A percentile compares a stretch with the other conserved stretches of the same genome.
Evolutionary conservation across 202 grass and related monocot genomes (phyloP).

Genomic region (Hordeum pubiflorum): DNA sequence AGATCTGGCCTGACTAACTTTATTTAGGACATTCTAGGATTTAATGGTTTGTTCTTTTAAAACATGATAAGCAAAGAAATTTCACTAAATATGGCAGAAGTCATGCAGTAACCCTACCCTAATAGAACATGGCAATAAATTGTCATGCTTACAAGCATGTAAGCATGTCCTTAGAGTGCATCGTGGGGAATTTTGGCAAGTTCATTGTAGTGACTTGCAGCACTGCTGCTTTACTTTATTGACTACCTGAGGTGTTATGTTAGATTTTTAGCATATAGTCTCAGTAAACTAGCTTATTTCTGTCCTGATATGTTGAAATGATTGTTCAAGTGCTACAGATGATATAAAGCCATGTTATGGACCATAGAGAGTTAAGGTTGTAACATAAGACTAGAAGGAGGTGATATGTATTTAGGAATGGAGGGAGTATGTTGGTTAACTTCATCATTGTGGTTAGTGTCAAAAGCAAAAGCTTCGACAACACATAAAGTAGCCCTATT

Average conservation of each 20-base stretch:
- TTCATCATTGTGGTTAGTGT: not conserved
- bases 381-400: not conserved
- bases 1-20: not conserved
- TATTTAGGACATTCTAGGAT: not conserved
- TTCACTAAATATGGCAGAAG: not conserved
- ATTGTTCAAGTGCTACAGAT: not conserved
- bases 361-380: not conserved
- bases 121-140: not conserved
- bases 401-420: too few relatives aligned
- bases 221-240: not conserved
- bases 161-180: not conserved
- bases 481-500: not conserved
- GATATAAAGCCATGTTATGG: not conserved
- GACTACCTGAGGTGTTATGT: not conserved
- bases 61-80: not conserved
- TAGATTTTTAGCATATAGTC: not conserved
- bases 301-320: not conserved
- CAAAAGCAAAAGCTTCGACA: not conserved
- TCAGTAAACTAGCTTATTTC: constrained; percentile 3
- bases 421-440: not conserved
- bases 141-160: not conserved
- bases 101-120: not conserved
- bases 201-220: not conserved
- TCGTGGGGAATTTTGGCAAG: not conserved
- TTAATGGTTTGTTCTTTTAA: not conserved